Percentiles rank a stretch among this genome's conserved stretches.
Evolutionary conservation across 2,329 filamentous ascomycete genomes (phyloP).

Genomic region (Atkinsonella texensis): DNA sequence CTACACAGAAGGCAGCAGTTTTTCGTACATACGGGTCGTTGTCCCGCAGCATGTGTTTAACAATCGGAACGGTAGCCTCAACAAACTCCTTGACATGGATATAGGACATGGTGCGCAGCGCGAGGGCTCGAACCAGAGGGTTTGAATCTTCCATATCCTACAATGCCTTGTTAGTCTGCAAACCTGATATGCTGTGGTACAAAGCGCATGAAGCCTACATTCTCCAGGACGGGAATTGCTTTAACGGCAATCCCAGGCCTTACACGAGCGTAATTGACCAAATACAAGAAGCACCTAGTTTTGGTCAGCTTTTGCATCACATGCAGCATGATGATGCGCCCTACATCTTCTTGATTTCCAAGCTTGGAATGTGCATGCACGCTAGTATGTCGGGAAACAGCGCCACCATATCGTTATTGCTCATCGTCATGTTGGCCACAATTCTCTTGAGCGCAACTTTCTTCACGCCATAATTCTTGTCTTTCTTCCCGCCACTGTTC

Average conservation of each 20-base stretch:
- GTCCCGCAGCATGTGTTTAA: conserved; percentile 75
- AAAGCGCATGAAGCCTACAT: conserved; percentile 37
- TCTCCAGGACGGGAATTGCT: conserved; percentile 75
- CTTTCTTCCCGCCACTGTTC: conserved; percentile 89
- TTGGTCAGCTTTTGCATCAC: not conserved
- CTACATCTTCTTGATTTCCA: conserved; percentile 99
- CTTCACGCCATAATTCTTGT: conserved; percentile 90
- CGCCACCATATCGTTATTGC: conserved; percentile 99
- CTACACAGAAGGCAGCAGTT: conserved; percentile 90
- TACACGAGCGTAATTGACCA: conserved; percentile 93
- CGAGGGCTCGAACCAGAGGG: conserved; percentile 81
- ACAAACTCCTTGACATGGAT: conserved; percentile 95
- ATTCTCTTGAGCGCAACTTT: conserved; percentile 99
- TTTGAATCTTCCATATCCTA: conserved; percentile 91
- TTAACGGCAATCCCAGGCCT: conserved; percentile 91
- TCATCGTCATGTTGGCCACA: conserved; percentile 99
- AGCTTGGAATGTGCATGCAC: conserved; percentile 87
- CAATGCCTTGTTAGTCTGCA: not conserved
- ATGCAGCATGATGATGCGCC: not conserved
- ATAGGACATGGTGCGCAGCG: conserved; percentile 91
- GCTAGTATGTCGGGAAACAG: conserved; percentile 89
- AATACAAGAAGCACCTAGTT: conserved; percentile 84
- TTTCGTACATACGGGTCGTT: conserved; percentile 93
- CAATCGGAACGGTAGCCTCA: conserved; percentile 72
- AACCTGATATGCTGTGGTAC: not conserved